A percentile compares a stretch with the other conserved stretches of the same genome.
Conservation (phyloP, 768 basidiomycete species). For the Podaxis carcinomalis region DNA sequence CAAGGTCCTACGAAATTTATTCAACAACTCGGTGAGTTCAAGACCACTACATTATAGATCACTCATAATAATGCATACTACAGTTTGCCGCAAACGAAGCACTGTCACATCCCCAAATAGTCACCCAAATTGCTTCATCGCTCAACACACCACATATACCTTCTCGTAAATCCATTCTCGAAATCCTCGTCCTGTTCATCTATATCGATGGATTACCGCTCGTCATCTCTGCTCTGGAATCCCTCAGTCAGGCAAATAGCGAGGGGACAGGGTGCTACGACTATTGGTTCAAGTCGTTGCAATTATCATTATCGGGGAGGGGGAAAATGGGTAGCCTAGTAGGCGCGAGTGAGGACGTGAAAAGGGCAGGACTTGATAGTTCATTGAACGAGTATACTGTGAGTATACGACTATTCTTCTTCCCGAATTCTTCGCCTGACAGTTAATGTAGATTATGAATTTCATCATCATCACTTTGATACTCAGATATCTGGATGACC, state of each 20-base stretch:
- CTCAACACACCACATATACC: conserved; percentile 78
- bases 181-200: conserved; percentile 72
- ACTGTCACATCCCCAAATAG: conserved; percentile 64
- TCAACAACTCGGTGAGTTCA: conserved; percentile 43
- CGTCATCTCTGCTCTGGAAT: conserved; percentile 73
- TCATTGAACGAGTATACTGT: conserved; percentile 86
- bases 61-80: conserved; percentile 10
- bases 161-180: conserved; percentile 73
- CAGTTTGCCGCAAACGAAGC: conserved; percentile 71
- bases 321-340: conserved; percentile 96
- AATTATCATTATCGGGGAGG: conserved; percentile 70
- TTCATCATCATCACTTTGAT: conserved; percentile 70
- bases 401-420: conserved; percentile 22
- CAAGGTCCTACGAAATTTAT: conserved; percentile 80
- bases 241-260: conserved; percentile 65
- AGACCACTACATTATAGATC: neutral
- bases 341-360: conserved; percentile 90
- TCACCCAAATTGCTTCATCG: conserved; percentile 77
- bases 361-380: conserved; percentile 59
- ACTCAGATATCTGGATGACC: conserved; percentile 61
- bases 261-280: conserved; percentile 63
- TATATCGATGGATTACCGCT: conserved; percentile 58
- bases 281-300: conserved; percentile 87
- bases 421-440: neutral
- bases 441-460: conserved; percentile 54